Evolutionary conservation across 1,284 basidiomycete genomes (phyloP), one percentile per base, ranked within the genome.

Genomic region (Fereydounia khargensis): DNA sequence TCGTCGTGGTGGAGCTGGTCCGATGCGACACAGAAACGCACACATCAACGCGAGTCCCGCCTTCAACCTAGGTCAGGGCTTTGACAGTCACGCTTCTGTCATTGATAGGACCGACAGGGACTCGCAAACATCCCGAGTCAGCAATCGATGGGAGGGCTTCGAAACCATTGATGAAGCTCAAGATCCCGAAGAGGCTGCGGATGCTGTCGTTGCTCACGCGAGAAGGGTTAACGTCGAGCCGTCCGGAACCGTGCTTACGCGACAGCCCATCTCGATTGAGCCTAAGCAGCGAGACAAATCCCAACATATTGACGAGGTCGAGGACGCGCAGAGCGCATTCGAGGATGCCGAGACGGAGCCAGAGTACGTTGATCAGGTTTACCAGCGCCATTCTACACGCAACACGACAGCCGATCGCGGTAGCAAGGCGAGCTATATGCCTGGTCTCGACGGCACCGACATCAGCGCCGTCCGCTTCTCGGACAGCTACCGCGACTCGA

Each of bases 11-110:
- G 37, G 53, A n/a, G 16, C 27, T 2, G 52, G 41, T 6, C 61
- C 61, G 6, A 65, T 70, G 58, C 51, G 66, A 30, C 68, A 70
- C 42, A 40, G 66, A 13, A 69, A 60, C 30, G 43, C 47, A 8
- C 68, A 70, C 43, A 58, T 59, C 47, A 69, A 61, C 45, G 57
- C 55, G 2, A 62, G 57, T 28, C 68, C 68, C 9, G 53, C 60
- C 6, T 69, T 70, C 52, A 43, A 57, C 31, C 52, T 68, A 28
- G 36, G 41, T n/a, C 37, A 41, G 20, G 52, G 51, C 11, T 67
- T 68, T 35, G 62, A 65, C 11, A 46, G 43, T 43, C 53, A 27
- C 35, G 18, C 6, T 21, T 35, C 20, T 13, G 36, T 43, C 41
- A 43, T 43, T 43, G 33, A 31, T 18, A 35, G 24, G 24, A 32